phyloP scores from a whole-genome alignment of 2,329 filamentous ascomycete genomes.

The Cryphonectria naterciae region DNA sequence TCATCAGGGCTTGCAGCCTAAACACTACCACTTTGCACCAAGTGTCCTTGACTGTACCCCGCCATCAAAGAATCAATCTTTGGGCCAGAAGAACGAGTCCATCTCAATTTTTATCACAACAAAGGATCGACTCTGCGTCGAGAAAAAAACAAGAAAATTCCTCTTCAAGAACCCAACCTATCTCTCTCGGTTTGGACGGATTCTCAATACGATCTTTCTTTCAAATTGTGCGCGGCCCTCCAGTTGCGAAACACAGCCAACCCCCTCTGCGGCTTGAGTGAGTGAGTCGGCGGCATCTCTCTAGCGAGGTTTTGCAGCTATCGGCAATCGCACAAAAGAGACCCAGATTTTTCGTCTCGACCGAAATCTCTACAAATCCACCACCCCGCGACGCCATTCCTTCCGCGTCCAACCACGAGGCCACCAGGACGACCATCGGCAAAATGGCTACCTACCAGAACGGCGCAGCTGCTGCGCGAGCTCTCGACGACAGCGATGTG shows the following conservation, averaged over 20 bases:
- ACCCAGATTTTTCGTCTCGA: conserved; percentile 24
- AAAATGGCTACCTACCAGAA: conserved; percentile 67
- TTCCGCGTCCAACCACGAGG: conserved; percentile 37
- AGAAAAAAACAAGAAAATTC: neutral
- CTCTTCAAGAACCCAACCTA: too few relatives aligned
- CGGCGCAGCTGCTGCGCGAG: conserved; percentile 61
- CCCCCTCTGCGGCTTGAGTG: neutral
- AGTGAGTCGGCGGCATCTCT: conserved; percentile 7
- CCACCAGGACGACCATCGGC: conserved; percentile 45
- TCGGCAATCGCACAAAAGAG: conserved; percentile 24
- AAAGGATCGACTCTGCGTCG: neutral
- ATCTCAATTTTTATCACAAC: neutral
- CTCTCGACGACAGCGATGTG: conserved; percentile 81
- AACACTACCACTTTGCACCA: neutral
- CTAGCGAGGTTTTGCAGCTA: conserved; percentile 29
- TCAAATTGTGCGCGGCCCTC: neutral
- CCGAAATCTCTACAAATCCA: conserved; percentile 32
- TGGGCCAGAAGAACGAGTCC: neutral
- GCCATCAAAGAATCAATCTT: conserved; percentile 1
- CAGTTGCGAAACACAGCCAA: neutral
- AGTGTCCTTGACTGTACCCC: neutral
- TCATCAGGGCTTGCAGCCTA: neutral
- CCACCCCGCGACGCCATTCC: conserved; percentile 32
- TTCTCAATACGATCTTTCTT: neutral
- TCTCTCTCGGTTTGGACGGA: neutral